Evolutionary conservation across 768 basidiomycete species (phyloP).

Genomic region (Naganishia antarctica): DNA sequence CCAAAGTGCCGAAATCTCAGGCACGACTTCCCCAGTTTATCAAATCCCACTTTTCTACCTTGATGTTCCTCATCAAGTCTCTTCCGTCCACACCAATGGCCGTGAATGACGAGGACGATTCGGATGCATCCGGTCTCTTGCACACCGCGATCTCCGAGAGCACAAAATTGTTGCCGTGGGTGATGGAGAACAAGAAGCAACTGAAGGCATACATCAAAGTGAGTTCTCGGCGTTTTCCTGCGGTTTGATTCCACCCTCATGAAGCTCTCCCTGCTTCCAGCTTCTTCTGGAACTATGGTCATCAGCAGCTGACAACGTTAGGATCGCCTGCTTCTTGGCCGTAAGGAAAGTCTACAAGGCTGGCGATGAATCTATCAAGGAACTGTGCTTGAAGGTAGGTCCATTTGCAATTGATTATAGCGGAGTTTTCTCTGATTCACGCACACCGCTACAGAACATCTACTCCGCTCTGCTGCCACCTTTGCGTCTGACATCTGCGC

Average conservation of each 20-base stretch:
- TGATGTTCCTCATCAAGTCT: slow-evolving; percentile 71
- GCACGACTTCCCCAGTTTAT: slow-evolving; percentile 80
- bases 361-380: slow-evolving; percentile 72
- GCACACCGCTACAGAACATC: slow-evolving; percentile 59
- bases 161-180: slow-evolving; percentile 82
- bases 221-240: slow-evolving; percentile 15
- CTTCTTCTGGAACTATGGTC: slow-evolving; percentile 81
- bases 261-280: slow-evolving; percentile 50
- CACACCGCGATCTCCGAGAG: slow-evolving; percentile 73
- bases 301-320: slow-evolving; percentile 68
- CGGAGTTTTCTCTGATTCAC: too few relatives aligned
- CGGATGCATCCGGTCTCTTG: slow-evolving; percentile 42
- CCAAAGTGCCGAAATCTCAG: slow-evolving; percentile 72
- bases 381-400: slow-evolving; percentile 76
- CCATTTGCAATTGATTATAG: not conserved
- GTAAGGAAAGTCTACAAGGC: slow-evolving; percentile 72
- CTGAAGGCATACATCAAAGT: slow-evolving; percentile 85
- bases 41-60: slow-evolving; percentile 81
- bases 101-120: slow-evolving; percentile 37
- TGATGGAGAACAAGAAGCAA: slow-evolving; percentile 74
- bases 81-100: slow-evolving; percentile 57
- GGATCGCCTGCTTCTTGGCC: slow-evolving; percentile 80
- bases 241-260: not conserved
- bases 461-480: slow-evolving; percentile 79
- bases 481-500: slow-evolving; percentile 74